Percentiles rank a stretch among this genome's conserved stretches.
Conservation (phyloP, 257 asterid species). For the Euphrasia confusa region DNA sequence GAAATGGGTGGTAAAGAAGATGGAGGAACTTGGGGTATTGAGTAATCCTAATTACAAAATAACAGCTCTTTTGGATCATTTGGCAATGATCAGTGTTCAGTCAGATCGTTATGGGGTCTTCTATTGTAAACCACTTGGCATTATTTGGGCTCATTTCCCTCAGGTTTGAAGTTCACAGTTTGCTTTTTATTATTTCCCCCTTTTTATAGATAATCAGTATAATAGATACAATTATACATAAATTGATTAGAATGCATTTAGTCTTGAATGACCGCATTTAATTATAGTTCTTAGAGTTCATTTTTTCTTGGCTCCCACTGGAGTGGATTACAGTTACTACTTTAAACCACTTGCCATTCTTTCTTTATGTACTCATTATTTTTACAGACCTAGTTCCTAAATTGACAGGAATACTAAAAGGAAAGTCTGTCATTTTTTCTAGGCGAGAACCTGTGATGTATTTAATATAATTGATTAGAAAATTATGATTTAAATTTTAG, state of each 20-base stretch:
- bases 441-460: no score
- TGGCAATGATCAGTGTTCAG: slow-evolving; percentile 88
- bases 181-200: background rate
- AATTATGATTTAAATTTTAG: no score
- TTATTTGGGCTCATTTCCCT: slow-evolving; percentile 88
- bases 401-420: no score
- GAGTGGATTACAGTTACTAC: no score
- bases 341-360: no score
- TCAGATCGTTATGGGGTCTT: slow-evolving; percentile 78
- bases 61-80: slow-evolving; percentile 81
- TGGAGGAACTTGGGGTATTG: slow-evolving; percentile 94
- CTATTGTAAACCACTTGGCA: slow-evolving; percentile 91
- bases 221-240: background rate
- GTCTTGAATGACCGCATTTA: background rate
- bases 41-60: slow-evolving; percentile 73
- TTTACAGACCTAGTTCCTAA: no score
- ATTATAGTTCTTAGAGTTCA: background rate
- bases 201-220: background rate
- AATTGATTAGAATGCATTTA: background rate
- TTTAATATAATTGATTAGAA: no score
- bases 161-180: slow-evolving; percentile 41
- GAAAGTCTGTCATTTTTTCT: no score
- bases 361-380: no score
- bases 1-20: slow-evolving; percentile 93
- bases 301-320: no score